Evolutionary conservation across 2,329 filamentous ascomycete species (phyloP).

Genomic region (Hypomyces perniciosus): DNA sequence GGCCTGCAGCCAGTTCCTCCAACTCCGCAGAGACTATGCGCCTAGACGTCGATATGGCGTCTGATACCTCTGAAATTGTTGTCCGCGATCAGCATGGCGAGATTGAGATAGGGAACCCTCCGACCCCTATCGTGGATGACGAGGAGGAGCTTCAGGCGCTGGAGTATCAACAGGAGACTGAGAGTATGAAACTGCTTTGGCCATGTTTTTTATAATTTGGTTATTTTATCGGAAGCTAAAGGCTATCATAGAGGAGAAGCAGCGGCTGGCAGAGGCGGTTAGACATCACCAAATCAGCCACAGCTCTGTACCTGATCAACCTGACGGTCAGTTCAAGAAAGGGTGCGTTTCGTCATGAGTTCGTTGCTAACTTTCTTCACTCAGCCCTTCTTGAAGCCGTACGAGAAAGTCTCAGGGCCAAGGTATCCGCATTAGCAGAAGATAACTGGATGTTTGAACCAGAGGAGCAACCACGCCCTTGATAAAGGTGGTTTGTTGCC

Average conservation of each 20-base stretch:
- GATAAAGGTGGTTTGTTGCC: slow-evolving; percentile 14
- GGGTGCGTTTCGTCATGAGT: background rate
- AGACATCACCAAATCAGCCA: slow-evolving; percentile 54
- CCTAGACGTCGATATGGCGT: slow-evolving; percentile 39
- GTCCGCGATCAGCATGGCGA: slow-evolving; percentile 58
- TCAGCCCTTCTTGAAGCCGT: slow-evolving; percentile 65
- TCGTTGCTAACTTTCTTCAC: background rate
- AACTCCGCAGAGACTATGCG: slow-evolving; percentile 41
- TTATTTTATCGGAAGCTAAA: background rate
- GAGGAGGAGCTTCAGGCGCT: slow-evolving; percentile 45
- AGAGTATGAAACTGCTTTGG: slow-evolving; percentile 37
- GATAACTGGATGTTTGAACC: slow-evolving; percentile 90
- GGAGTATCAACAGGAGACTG: slow-evolving; percentile 52
- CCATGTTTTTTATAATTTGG: slow-evolving; percentile 1
- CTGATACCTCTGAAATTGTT: slow-evolving; percentile 51
- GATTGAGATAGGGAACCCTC: slow-evolving; percentile 53
- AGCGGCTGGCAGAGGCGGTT: slow-evolving; percentile 55
- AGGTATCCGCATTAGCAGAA: slow-evolving; percentile 67
- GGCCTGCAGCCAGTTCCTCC: slow-evolving; percentile 41
- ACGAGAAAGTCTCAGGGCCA: slow-evolving; percentile 62
- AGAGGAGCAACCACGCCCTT: slow-evolving; percentile 46
- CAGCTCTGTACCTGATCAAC: slow-evolving; percentile 52
- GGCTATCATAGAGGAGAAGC: slow-evolving; percentile 45
- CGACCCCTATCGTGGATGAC: slow-evolving; percentile 47
- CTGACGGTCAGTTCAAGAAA: slow-evolving; percentile 49